Evolutionary conservation across 495 filamentous ascomycete species (phyloP).

Genomic region (Hypoxylon trugodes): DNA sequence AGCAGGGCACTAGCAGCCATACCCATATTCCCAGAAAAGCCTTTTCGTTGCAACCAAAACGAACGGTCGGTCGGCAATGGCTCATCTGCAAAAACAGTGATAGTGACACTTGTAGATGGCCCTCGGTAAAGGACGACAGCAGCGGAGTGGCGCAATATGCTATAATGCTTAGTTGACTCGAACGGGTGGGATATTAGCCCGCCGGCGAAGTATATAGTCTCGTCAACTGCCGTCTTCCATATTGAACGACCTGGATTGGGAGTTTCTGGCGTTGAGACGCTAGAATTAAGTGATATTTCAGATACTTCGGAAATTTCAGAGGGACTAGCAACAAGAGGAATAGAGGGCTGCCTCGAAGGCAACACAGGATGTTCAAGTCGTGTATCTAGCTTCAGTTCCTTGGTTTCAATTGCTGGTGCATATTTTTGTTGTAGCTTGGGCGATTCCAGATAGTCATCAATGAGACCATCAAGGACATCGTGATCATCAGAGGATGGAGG

Average conservation of each 20-base stretch:
- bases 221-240: conserved; percentile 59
- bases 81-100: conserved; percentile 68
- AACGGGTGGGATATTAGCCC: conserved; percentile 69
- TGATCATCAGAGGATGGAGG: not conserved
- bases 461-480: conserved; percentile 33
- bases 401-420: conserved; percentile 2
- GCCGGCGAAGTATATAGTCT: conserved; percentile 69
- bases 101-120: conserved; percentile 64
- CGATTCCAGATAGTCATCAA: conserved; percentile 42
- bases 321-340: conserved; percentile 30
- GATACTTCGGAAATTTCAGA: conserved; percentile 40
- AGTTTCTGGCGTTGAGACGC: conserved; percentile 6
- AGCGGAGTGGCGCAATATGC: conserved; percentile 71
- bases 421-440: conserved; percentile 8
- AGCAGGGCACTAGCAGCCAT: conserved; percentile 70
- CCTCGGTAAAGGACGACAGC: conserved; percentile 71
- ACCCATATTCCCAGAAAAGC: conserved; percentile 72
- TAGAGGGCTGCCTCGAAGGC: conserved; percentile 19
- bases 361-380: not conserved
- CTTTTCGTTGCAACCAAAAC: conserved; percentile 71
- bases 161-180: conserved; percentile 71
- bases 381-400: conserved; percentile 18
- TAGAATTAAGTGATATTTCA: conserved; percentile 30
- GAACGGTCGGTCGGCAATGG: conserved; percentile 65
- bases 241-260: conserved; percentile 28